These are phyloP conservation scores for Lipomyces yarrowii DNA, from an alignment of 1,139 yeast species.

Conservation along the genomic window DNA sequence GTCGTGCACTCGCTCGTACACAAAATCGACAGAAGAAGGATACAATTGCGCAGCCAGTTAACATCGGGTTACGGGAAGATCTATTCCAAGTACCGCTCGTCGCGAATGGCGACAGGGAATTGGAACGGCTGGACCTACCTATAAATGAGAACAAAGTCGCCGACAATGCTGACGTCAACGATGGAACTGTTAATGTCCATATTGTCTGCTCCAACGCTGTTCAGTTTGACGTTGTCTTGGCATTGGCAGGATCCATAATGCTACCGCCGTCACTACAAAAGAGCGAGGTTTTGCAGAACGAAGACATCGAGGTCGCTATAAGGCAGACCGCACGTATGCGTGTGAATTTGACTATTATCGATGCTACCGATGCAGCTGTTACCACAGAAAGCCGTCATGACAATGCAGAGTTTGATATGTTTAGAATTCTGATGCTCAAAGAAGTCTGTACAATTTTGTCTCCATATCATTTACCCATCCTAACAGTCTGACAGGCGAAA, in stretches of 20 bases:
- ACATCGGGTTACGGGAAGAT: background rate
- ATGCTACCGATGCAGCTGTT: background rate
- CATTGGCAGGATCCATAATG: slow-evolving; percentile 6
- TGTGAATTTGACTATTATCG: slow-evolving; percentile 1
- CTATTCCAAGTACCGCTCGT: background rate
- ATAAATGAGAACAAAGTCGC: background rate
- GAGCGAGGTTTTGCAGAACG: background rate
- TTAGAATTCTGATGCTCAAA: background rate
- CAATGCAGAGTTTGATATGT: background rate
- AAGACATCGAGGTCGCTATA: background rate
- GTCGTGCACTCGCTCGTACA: too few species aligned
- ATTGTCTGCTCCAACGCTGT: slow-evolving; percentile 6
- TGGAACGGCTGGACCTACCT: background rate
- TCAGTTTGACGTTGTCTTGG: background rate
- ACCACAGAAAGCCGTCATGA: background rate
- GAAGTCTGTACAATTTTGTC: background rate
- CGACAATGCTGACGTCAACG: background rate
- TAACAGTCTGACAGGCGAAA: background rate
- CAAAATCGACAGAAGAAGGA: background rate
- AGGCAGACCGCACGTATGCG: background rate
- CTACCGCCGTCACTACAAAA: slow-evolving; percentile 1
- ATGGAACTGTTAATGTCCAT: background rate
- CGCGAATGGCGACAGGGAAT: background rate
- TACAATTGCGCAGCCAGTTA: background rate
- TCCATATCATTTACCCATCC: background rate